phyloP scores from a whole-genome alignment of 371 early-diverging fungal species.

The Dichotomocladium elegans region DNA sequence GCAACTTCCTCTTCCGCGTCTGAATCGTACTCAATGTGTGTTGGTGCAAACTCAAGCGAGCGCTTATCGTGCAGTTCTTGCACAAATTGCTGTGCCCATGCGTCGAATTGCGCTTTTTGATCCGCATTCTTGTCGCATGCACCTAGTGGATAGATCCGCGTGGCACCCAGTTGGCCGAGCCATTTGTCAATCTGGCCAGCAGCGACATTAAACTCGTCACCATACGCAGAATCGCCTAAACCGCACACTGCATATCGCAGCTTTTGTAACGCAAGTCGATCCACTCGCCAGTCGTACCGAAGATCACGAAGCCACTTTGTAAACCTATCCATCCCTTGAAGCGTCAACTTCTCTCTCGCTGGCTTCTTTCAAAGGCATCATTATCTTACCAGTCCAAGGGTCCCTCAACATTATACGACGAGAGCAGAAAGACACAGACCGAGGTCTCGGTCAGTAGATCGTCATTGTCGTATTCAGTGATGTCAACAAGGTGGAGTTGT shows the following conservation, averaged over 20 bases:
- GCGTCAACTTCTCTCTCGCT: background rate
- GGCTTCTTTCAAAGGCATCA: too few relatives aligned
- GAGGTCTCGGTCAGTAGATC: constrained; percentile 56
- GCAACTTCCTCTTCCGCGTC: constrained; percentile 50
- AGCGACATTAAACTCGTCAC: constrained; percentile 61
- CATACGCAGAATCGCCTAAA: constrained; percentile 72
- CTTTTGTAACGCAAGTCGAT: constrained; percentile 51
- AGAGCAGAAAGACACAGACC: constrained; percentile 62
- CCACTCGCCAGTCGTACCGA: constrained; percentile 67
- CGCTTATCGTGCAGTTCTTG: constrained; percentile 45
- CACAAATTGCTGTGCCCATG: constrained; percentile 50
- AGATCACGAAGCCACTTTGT: constrained; percentile 68
- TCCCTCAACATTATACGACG: constrained; percentile 73
- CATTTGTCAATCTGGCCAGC: constrained; percentile 62
- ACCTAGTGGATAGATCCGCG: constrained; percentile 61
- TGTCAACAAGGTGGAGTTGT: constrained; percentile 45
- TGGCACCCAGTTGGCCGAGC: constrained; percentile 66
- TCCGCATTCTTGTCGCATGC: constrained; percentile 67
- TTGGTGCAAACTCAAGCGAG: constrained; percentile 35
- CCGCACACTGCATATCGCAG: constrained; percentile 73
- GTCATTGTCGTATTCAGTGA: constrained; percentile 72
- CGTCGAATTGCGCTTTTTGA: constrained; percentile 53
- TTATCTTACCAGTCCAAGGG: constrained; percentile 70
- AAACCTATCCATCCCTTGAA: constrained; percentile 5
- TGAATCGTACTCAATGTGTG: constrained; percentile 51